These are phyloP conservation scores for Rubia tinctorum DNA, from an alignment of 305 asterid genomes.

Conservation along the genomic window DNA sequence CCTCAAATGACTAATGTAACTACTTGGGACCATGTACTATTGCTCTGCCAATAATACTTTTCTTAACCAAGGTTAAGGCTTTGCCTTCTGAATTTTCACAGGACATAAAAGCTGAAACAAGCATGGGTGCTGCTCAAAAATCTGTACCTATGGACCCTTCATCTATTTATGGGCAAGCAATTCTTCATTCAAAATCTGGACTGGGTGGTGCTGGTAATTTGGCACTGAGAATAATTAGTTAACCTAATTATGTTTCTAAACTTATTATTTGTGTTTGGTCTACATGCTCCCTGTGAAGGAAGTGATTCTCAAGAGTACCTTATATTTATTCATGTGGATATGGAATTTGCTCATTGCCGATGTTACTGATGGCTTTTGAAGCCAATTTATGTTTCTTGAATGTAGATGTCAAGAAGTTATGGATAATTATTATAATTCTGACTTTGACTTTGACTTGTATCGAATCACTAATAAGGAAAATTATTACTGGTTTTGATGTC, in stretches of 20 bases:
- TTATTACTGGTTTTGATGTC: not conserved
- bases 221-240: not conserved
- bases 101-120: slow-evolving; percentile 84
- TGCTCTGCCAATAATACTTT: slow-evolving; percentile 3
- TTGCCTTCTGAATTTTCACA: slow-evolving; percentile 27
- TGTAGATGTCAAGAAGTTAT: not conserved
- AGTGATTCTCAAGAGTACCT: not conserved
- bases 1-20: slow-evolving; percentile 76
- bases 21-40: slow-evolving; percentile 16
- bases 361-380: not conserved
- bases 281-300: not conserved
- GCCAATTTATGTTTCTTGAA: not conserved
- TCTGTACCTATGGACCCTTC: slow-evolving; percentile 88
- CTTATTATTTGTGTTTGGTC: not conserved
- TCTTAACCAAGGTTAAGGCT: slow-evolving; percentile 14
- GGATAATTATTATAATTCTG: not conserved
- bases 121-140: slow-evolving; percentile 74
- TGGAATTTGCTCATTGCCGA: not conserved
- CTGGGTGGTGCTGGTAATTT: slow-evolving; percentile 83
- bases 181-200: slow-evolving; percentile 97
- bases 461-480: not conserved
- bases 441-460: not conserved
- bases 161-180: slow-evolving; percentile 91
- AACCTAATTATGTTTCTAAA: not conserved
- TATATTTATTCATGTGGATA: not conserved